Evolutionary conservation across 176 grass and related monocot species (phyloP).

Genomic region (Aegilops umbellulata): DNA sequence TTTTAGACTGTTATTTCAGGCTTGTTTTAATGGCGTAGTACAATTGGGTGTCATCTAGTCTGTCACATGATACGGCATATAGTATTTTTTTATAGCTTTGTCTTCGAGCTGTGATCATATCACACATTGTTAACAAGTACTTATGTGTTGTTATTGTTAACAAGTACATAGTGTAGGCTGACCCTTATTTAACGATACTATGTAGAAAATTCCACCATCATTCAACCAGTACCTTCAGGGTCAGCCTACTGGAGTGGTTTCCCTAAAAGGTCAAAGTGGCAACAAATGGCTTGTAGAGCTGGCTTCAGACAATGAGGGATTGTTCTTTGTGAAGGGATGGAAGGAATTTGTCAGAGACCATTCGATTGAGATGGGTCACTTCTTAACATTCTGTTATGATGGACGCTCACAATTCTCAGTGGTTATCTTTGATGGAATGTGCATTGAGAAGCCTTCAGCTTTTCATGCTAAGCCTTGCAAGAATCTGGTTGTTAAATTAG

Average conservation of each 20-base stretch:
- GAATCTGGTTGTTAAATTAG: not conserved
- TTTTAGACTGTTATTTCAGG: not conserved
- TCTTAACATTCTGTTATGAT: constrained; percentile 68
- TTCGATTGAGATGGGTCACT: constrained; percentile 44
- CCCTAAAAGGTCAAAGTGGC: constrained; percentile 57
- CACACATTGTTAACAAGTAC: not conserved
- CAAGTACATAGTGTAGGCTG: no score
- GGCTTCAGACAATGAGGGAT: constrained; percentile 28
- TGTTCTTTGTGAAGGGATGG: constrained; percentile 62
- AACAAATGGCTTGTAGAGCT: constrained; percentile 55
- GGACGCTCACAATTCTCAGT: constrained; percentile 56
- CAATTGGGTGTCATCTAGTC: not conserved
- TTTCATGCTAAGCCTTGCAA: constrained; percentile 29
- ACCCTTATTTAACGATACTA: constrained; percentile 26
- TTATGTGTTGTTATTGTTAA: not conserved
- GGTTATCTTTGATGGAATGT: constrained; percentile 44
- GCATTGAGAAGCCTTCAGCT: constrained; percentile 46
- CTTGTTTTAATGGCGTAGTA: not conserved
- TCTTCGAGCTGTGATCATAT: not conserved
- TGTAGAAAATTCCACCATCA: constrained; percentile 70
- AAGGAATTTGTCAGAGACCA: constrained; percentile 68
- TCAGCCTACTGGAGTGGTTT: constrained; percentile 40
- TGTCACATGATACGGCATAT: not conserved
- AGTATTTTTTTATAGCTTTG: not conserved
- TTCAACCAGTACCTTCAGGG: constrained; percentile 53